These are phyloP conservation scores for Coniferiporia sulphurascens DNA, from an alignment of 1,284 basidiomycete species.

Conservation along the genomic window DNA sequence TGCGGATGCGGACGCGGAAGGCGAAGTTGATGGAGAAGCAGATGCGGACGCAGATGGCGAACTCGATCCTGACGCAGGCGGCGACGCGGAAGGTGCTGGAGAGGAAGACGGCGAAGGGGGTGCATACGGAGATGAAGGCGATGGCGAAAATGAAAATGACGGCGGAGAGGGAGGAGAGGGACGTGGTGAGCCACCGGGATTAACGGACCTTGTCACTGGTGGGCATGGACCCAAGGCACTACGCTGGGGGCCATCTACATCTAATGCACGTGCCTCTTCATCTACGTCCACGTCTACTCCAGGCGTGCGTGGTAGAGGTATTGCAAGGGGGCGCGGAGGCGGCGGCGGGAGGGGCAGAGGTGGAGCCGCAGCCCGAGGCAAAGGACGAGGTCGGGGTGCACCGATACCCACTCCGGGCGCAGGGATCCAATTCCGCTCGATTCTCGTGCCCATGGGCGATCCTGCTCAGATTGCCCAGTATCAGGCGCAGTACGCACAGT, in stretches of 20 bases:
- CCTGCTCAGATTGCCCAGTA: conserved; percentile 4
- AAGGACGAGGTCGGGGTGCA: not conserved
- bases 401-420: not conserved
- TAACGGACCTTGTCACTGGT: not conserved
- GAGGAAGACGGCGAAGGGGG: not conserved
- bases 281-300: not conserved
- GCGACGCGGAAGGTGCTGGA: not conserved
- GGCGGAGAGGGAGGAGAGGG: not conserved
- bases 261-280: not conserved
- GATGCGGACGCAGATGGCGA: conserved; percentile 4
- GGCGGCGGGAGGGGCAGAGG: not conserved
- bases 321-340: not conserved
- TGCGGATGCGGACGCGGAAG: not conserved
- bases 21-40: conserved; percentile 2
- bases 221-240: not conserved
- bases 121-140: not conserved
- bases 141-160: not conserved
- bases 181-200: not conserved
- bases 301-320: not conserved
- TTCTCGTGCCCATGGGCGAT: conserved; percentile 9
- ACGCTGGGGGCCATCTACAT: not conserved
- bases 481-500: conserved; percentile 4
- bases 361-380: not conserved
- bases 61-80: not conserved
- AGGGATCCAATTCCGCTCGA: conserved; percentile 3